Evolutionary conservation across 352 stramenopile species (phyloP).

Genomic region (Globisporangium solare): DNA sequence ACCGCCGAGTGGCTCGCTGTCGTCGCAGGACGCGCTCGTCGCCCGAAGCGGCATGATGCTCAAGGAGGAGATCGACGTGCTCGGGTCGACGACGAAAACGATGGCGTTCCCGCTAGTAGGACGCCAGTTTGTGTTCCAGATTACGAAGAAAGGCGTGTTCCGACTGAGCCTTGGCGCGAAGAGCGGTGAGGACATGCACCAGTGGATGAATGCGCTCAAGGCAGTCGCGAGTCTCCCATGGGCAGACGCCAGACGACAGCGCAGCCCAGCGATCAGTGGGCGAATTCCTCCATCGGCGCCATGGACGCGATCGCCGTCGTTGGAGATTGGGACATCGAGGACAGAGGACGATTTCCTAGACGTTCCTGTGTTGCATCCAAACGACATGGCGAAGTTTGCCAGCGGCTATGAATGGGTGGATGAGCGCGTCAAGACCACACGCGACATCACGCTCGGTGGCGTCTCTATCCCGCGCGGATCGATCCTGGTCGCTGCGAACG

Average conservation of each 20-base stretch:
- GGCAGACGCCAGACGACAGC: constrained; percentile 4
- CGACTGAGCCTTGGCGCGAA: constrained; percentile 46
- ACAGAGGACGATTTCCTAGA: constrained; percentile 27
- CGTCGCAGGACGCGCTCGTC: neutral
- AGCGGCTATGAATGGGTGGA: constrained; percentile 47
- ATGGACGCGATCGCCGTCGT: constrained; percentile 6
- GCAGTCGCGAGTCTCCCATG: constrained; percentile 4
- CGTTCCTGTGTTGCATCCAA: constrained; percentile 22
- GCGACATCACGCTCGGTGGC: constrained; percentile 24
- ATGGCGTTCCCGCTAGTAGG: constrained; percentile 48
- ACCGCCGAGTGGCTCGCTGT: constrained; percentile 1
- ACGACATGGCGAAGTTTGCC: constrained; percentile 27
- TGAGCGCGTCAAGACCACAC: constrained; percentile 43
- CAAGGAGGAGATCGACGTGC: constrained; percentile 36
- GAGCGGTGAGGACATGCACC: constrained; percentile 32
- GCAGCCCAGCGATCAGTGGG: constrained; percentile 1
- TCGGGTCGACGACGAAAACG: constrained; percentile 27
- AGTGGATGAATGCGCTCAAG: constrained; percentile 42
- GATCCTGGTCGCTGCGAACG: constrained; percentile 57
- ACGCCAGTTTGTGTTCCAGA: constrained; percentile 51
- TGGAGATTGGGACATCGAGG: constrained; percentile 8
- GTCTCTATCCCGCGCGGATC: constrained; percentile 40
- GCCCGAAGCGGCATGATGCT: constrained; percentile 42
- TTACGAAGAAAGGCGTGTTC: constrained; percentile 20
- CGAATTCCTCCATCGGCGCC: neutral